phyloP scores from a whole-genome alignment of 2,329 filamentous ascomycete species.

The Geosmithia morbida region DNA sequence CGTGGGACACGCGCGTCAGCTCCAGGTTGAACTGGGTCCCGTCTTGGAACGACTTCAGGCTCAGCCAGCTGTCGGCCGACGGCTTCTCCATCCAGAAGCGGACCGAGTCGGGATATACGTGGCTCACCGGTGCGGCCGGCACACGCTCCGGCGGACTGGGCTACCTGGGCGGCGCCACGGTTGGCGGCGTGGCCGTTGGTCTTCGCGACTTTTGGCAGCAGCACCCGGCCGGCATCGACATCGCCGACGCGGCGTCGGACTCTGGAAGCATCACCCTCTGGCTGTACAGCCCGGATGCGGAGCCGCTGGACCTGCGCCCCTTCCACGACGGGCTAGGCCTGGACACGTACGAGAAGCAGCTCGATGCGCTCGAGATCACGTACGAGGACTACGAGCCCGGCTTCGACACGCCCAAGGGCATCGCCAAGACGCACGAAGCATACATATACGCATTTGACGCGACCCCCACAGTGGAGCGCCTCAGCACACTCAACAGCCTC shows the following conservation, averaged over 20 bases:
- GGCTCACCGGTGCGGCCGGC: constrained; percentile 42
- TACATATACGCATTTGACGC: constrained; percentile 32
- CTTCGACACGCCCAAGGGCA: constrained; percentile 40
- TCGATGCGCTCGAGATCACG: constrained; percentile 45
- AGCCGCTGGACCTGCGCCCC: constrained; percentile 38
- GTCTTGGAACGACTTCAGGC: constrained; percentile 38
- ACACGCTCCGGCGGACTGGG: constrained; percentile 37
- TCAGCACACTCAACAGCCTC: constrained; percentile 25
- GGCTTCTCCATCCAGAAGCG: constrained; percentile 45
- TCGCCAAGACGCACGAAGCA: constrained; percentile 41
- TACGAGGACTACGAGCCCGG: constrained; percentile 46
- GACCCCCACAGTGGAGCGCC: constrained; percentile 31
- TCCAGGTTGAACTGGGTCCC: constrained; percentile 38
- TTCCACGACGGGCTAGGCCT: constrained; percentile 42
- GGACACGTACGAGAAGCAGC: constrained; percentile 39
- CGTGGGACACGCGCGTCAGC: constrained; percentile 27
- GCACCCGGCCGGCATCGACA: constrained; percentile 42
- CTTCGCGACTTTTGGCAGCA: constrained; percentile 48
- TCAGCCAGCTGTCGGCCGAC: constrained; percentile 42
- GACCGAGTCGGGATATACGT: constrained; percentile 38
- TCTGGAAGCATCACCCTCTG: constrained; percentile 38
- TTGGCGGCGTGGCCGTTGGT: constrained; percentile 43
- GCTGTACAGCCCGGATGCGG: constrained; percentile 42
- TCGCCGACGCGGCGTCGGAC: constrained; percentile 32
- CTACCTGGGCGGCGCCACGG: constrained; percentile 39